Base-by-base conservation (phyloP, 495 filamentous ascomycete species). In the Oleoguttula mirabilis region DNA sequence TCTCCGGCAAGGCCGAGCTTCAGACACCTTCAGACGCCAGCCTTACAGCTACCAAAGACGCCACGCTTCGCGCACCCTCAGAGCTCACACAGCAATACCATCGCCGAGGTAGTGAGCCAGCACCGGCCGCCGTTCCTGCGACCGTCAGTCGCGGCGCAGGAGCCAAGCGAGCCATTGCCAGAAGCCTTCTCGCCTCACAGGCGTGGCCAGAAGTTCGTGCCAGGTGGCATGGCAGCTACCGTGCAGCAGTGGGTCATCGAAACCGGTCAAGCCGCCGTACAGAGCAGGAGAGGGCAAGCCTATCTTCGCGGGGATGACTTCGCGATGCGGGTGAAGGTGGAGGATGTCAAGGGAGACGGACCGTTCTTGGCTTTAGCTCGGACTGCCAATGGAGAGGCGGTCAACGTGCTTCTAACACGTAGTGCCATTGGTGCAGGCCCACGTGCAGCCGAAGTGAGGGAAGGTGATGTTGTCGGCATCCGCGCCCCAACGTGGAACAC, bases 101-200 rank as follows among this genome's bases (percentile, higher is more conserved):
- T 35, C 32, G 32, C 12, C 12, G 27, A 30, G 8, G 14, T 8
- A 30, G 27, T 8, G 27, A 14, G 14, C 8, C 8, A 30, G 8
- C 14, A 44, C 8, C 32, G 48, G 5, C 37, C 49, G 19, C 8
- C 39, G 6, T 54, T 49, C 20, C 21, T 54, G 2, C 47, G 39
- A 10, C 36, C 52, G 2, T 32, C 47, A 7, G 25, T 36, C 11
- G 6, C 37, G 30, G 34, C 38, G 11, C 34, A 17, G 11, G 42
- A 43, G 20, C 27, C 39, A 12, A 14, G 21, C 27, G 36, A 41
- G 15, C n/a, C 25, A 28, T 28, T 59, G 0, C 59, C 60, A 33
- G 57, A 60, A 31, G 41, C 53, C 24, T 62, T 66, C 48, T 64
- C 62, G 10, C 64, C 64, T 7, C 56, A 55, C 12, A 54, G 61